Percentiles rank a stretch among this genome's conserved stretches.
Evolutionary conservation across 495 filamentous ascomycete species (phyloP).

Genomic region (Aspergillus heteromorphus): DNA sequence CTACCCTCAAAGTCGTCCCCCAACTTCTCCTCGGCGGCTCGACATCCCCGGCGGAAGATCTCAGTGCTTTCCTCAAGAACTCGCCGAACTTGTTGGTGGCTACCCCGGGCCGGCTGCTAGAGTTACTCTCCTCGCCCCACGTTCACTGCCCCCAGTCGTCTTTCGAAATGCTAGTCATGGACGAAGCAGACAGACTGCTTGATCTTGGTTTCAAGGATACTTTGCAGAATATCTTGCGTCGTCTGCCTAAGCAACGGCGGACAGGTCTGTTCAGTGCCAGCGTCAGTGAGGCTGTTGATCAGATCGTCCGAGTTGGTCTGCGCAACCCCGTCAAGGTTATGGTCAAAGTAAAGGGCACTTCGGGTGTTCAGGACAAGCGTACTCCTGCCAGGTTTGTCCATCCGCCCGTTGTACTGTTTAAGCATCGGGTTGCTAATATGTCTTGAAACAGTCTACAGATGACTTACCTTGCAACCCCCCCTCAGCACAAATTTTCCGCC

Average conservation of each 20-base stretch:
- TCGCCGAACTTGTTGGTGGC: conserved; percentile 83
- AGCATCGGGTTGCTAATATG: conserved; percentile 3
- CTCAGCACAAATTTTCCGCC: conserved; percentile 70
- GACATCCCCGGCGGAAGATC: conserved; percentile 76
- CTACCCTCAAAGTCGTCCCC: conserved; percentile 59
- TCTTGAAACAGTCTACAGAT: conserved; percentile 65
- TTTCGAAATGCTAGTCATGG: conserved; percentile 85
- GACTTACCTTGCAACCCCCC: conserved; percentile 71
- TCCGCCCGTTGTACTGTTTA: background rate
- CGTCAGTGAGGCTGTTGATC: conserved; percentile 83
- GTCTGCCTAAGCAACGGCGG: conserved; percentile 85
- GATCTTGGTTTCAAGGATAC: conserved; percentile 95
- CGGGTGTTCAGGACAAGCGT: conserved; percentile 72
- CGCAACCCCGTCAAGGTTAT: conserved; percentile 90
- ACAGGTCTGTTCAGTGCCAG: conserved; percentile 93
- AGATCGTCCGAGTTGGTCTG: conserved; percentile 86
- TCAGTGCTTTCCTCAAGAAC: conserved; percentile 69
- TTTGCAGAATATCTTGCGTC: conserved; percentile 74
- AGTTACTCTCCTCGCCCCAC: conserved; percentile 83
- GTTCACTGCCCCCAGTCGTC: conserved; percentile 84
- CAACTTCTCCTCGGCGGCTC: conserved; percentile 87
- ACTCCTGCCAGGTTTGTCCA: conserved; percentile 65
- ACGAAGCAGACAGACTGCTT: conserved; percentile 88
- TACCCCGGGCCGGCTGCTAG: conserved; percentile 83
- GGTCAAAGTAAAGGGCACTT: conserved; percentile 79